Percentiles rank a stretch among this genome's conserved stretches.
These are phyloP conservation scores for Dichotomopilus funicola DNA, from an alignment of 2,329 filamentous ascomycete species.

Conservation along the genomic window DNA sequence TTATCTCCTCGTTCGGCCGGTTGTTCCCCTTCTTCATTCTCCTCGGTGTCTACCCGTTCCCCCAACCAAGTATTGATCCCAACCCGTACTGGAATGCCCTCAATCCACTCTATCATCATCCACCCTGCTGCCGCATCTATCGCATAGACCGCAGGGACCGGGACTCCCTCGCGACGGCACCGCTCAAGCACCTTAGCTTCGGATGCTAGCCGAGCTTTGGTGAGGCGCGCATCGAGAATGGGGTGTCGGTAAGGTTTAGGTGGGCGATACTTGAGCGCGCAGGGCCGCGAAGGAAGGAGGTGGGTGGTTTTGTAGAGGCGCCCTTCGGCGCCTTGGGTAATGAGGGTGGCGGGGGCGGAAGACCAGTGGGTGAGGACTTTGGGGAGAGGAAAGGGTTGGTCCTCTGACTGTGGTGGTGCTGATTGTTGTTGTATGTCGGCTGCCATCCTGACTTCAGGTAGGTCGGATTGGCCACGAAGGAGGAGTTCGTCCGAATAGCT, in stretches of 20 bases:
- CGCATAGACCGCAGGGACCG: slow-evolving; percentile 75
- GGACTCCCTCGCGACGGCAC: slow-evolving; percentile 70
- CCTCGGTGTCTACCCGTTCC: slow-evolving; percentile 35
- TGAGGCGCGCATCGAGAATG: slow-evolving; percentile 78
- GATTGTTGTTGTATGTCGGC: slow-evolving; percentile 5
- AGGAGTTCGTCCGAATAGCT: neutral
- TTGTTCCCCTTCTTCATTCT: neutral
- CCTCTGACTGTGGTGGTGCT: too few relatives aligned
- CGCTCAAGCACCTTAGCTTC: slow-evolving; percentile 81
- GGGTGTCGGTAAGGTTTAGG: slow-evolving; percentile 89
- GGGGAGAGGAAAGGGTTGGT: slow-evolving; percentile 44
- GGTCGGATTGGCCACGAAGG: too few relatives aligned
- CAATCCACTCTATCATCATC: slow-evolving; percentile 81
- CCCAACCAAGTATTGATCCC: slow-evolving; percentile 64
- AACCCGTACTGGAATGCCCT: slow-evolving; percentile 62
- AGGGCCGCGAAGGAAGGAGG: slow-evolving; percentile 59
- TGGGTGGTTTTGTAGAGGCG: slow-evolving; percentile 85
- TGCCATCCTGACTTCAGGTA: neutral
- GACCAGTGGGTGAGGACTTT: slow-evolving; percentile 56
- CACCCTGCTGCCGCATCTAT: slow-evolving; percentile 59
- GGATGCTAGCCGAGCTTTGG: slow-evolving; percentile 76
- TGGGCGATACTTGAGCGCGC: slow-evolving; percentile 86
- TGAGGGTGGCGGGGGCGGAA: slow-evolving; percentile 56
- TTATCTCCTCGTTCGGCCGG: slow-evolving; percentile 33
- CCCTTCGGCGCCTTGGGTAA: slow-evolving; percentile 93